Base-by-base conservation (phyloP, 495 filamentous ascomycete genomes). In the Clohesyomyces aquaticus region DNA sequence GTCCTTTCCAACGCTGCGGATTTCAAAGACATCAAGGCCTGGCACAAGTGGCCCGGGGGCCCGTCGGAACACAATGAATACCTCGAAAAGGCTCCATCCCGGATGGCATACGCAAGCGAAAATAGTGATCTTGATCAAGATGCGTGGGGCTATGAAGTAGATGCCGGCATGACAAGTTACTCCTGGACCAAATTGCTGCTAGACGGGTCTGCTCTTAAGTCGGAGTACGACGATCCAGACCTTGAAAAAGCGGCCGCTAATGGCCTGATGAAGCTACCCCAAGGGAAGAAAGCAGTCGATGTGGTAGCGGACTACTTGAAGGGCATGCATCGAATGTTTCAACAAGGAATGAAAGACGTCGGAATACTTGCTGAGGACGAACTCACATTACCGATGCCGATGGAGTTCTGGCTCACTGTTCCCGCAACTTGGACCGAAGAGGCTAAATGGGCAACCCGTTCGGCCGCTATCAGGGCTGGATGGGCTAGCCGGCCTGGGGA, bases 351-450 rank as follows among this genome's bases (percentile, higher is more conserved):
- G 6, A 47, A 18, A 47, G 43, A 47, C 6, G 18, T 47, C 21
- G 43, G 43, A 47, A 6, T 47, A 18, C 43, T 47, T 4, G 14
- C 43, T n/a, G 43, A 47, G 8, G 43, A 47, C 43, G 43, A 47
- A 18, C 16, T 22, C 8, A 47, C 43, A 22, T n/a, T 47, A 22
- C 21, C 43, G 43, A 47, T 47, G 43, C 43, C 43, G 8, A 22
- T 47, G 43, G 43, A 47, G 21, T 47, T 47, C n/a, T 47, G 43
- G 43, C n/a, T 47, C 4, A 47, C 43, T 22, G 43, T 47, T n/a
- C 43, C 43, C 8, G 43, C 43, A 4, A 47, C 43, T 22, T 47
- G 43, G 43, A 47, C 8, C 18, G 43, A 47, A 22, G 43, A 47
- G 18, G 43, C 43, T 4, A 47, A 22, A 22, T 47, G 43, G 43